phyloP scores from a whole-genome alignment of 129 eudicot species.

The Kitagawia praeruptora region DNA sequence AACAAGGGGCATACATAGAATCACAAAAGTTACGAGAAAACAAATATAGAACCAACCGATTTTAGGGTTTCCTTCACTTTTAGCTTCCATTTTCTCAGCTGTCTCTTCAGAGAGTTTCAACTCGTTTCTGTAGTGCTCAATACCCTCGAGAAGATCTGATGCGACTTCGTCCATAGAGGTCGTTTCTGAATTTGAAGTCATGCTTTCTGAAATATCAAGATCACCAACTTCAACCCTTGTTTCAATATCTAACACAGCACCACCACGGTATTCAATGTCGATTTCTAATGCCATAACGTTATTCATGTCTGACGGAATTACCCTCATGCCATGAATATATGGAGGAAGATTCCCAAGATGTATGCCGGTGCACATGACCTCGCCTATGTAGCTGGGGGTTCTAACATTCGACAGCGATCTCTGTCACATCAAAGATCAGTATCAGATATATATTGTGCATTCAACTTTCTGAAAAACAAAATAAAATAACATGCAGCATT shows the following conservation, averaged over 20 bases:
- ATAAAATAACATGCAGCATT: neutral
- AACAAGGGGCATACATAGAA: too few relatives aligned
- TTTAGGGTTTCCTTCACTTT: conserved; percentile 27
- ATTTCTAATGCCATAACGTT: conserved; percentile 80
- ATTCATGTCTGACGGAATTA: conserved; percentile 75
- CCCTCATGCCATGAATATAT: conserved; percentile 73
- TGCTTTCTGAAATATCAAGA: conserved; percentile 37
- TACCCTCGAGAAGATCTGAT: conserved; percentile 73
- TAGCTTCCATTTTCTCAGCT: conserved; percentile 20
- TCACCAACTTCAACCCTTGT: conserved; percentile 81
- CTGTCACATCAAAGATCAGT: conserved; percentile 29
- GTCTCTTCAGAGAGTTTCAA: conserved; percentile 48
- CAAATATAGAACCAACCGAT: conserved; percentile 30
- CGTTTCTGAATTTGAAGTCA: conserved; percentile 23
- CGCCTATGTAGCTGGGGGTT: conserved; percentile 77
- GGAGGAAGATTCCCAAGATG: conserved; percentile 81
- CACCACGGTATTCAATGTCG: conserved; percentile 81
- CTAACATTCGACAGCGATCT: conserved; percentile 65
- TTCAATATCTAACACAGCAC: conserved; percentile 61
- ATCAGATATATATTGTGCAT: conserved; percentile 8
- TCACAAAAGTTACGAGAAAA: neutral
- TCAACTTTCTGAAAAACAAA: neutral
- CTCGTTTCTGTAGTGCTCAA: conserved; percentile 47
- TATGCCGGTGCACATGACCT: conserved; percentile 58
- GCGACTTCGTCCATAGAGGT: conserved; percentile 43